Base-by-base conservation (phyloP, 148 eudicot genomes). In the Amaranthus cruentus region DNA sequence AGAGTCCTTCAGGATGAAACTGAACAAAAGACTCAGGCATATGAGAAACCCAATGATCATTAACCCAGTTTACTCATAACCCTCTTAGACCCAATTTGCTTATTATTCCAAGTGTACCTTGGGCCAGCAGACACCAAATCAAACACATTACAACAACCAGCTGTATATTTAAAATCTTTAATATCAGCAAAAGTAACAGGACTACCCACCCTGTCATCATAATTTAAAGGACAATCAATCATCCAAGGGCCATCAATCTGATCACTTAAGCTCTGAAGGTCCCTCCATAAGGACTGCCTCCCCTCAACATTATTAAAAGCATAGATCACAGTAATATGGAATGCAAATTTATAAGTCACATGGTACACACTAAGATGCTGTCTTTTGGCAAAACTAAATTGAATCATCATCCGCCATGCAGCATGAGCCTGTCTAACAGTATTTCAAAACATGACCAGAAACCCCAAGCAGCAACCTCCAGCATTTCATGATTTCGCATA, bases 161-260 rank as follows among this genome's bases (percentile, higher is more conserved):
- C 13, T 7, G 58, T 55, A 55, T 55, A 55, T 55, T 55, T 7
- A 55, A 2, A 55, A 55, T 55, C 58, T 55, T 55, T 11, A 55
- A 55, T 55, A 7, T 55, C 58, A 55, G 58, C 58, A 55, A 55
- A 55, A 55, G 58, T 55, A 55, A 55, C 58, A 55, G 58, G 58
- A 7, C 58, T 55, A 55, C 58, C 58, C 58, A 55, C 58, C 58
- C 58, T 55, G 13, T 55, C 58, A 55, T 55, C 58, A 55, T 55
- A 55, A 55, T 55, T 7, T 55, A 55, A 55, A 55, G 58, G 58
- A 55, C 58, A 55, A 55, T 55, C 58, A 55, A 55, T 55, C 58
- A 55, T 55, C 58, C 58, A 55, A 55, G 58, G 58, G 58, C 12
- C 58, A 55, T 55, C 58, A 55, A 55, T 55, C 58, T 55, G 58